A percentile compares a stretch with the other conserved stretches of the same genome.
Evolutionary conservation across 441 rosid genomes (phyloP).

Genomic region (Pelargonium myrrhifolium): DNA sequence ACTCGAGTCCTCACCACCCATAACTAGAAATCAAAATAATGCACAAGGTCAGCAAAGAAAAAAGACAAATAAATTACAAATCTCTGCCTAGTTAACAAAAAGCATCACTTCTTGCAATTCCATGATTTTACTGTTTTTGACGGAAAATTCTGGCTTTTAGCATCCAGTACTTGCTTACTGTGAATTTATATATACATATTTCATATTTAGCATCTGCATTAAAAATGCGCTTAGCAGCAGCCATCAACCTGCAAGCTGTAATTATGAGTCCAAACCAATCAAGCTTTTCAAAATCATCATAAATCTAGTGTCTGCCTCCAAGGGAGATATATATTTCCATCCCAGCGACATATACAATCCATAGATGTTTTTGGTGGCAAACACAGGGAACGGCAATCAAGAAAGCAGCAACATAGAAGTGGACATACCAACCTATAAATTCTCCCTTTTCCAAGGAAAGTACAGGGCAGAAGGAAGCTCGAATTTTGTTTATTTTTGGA

Average conservation of each 20-base stretch:
- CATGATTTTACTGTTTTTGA: too few species aligned
- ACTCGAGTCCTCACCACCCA: conserved; percentile 88
- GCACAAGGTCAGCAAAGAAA: conserved; percentile 14
- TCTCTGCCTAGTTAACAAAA: neutral
- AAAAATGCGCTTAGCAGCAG: too few species aligned
- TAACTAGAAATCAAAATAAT: conserved; percentile 38
- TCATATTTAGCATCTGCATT: neutral
- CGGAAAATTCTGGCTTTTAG: too few species aligned
- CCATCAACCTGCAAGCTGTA: too few species aligned
- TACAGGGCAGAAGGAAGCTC: conserved; percentile 85
- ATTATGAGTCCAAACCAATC: neutral
- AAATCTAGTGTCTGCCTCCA: neutral
- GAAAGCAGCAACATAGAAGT: neutral
- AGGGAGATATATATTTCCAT: too few species aligned
- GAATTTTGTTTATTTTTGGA: conserved; percentile 59
- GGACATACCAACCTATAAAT: conserved; percentile 55
- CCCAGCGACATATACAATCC: too few species aligned
- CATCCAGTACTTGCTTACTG: too few species aligned
- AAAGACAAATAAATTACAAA: neutral
- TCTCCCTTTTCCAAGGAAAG: conserved; percentile 93
- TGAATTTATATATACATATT: too few species aligned
- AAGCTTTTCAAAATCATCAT: neutral
- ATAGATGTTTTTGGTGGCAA: neutral
- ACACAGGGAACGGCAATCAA: neutral
- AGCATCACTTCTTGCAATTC: neutral